Evolutionary conservation across 176 grass and related monocot species (phyloP), one percentile per base, ranked within the genome.

Genomic region (Bromus sterilis): DNA sequence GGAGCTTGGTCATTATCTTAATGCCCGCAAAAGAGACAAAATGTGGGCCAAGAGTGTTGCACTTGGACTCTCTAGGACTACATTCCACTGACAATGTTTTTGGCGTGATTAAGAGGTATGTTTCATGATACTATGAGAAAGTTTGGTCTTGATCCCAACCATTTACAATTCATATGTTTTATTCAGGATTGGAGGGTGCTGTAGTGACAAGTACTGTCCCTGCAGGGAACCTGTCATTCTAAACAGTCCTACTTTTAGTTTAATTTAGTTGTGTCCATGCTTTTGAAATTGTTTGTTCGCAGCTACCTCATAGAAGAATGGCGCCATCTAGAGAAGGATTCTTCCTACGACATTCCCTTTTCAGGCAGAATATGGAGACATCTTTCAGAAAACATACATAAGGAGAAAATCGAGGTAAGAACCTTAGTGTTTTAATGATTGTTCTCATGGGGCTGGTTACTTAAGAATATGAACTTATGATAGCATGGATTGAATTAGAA

Each of bases 1-100:
- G 96, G 93, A 98, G 96, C 79, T 89, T 98, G 86, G 76, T 88
- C 60, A 93, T 98, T 73, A 86, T 98, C 79, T 95, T 85, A 61
- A 93, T 95, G 75, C 93, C 96, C 20, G 70, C 68, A 80, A 83
- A 98, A 72, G 80, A 84, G 72, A 80, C 55, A 56, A 28, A 90
- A 71, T 86, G 77, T 4, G 96, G 93, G 31, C 96, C 96, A 56
- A 41, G 77, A 30, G 74, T 98, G 18, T 83, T 95, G 82, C 96
- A 98, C 74, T 89, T 98, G 82, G 92, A 98, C 71, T 98, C 96
- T 56, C 86, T 98, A 51, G 87, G 86, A 69, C 21, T 94, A 44
- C 96, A 98, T 74, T 41, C 21, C 70, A 98, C 93, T 60, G 4
- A 60, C 49, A 55, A 80, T 30, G 76, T 98, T 88, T 95, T 95